phyloP scores from a whole-genome alignment of 352 stramenopile genomes.

The Pythium volutum region DNA sequence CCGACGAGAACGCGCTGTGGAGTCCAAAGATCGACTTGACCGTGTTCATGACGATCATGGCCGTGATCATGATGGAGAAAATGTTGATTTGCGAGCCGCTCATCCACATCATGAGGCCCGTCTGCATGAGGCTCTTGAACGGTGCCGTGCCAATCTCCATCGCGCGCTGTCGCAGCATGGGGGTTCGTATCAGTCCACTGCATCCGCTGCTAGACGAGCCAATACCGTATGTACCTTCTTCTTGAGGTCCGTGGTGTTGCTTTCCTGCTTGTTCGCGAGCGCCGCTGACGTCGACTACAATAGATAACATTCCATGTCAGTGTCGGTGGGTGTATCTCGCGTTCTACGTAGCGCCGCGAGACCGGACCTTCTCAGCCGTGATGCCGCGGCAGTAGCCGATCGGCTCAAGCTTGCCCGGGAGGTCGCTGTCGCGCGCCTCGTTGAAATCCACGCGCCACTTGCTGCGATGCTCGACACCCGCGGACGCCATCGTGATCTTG shows the following conservation, averaged over 20 bases:
- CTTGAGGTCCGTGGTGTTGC: conserved; percentile 81
- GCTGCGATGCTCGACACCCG: conserved; percentile 25
- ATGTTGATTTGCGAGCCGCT: conserved; percentile 93
- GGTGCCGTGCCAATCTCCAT: conserved; percentile 90
- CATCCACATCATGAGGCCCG: conserved; percentile 97
- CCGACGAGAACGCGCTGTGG: conserved; percentile 69
- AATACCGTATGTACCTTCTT: conserved; percentile 56
- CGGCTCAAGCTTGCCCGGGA: conserved; percentile 58
- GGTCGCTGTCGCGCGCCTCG: conserved; percentile 69
- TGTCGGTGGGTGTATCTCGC: background rate
- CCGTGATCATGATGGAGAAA: conserved; percentile 94
- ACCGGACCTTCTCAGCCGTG: conserved; percentile 51
- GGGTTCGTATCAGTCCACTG: background rate
- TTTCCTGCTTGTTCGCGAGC: conserved; percentile 51
- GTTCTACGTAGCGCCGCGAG: background rate
- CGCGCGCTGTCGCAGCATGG: conserved; percentile 48
- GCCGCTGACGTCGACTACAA: conserved; percentile 46
- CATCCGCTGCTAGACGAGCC: background rate
- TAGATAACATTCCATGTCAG: background rate
- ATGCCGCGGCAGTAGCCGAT: conserved; percentile 64
- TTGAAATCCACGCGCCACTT: conserved; percentile 82
- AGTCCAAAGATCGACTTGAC: conserved; percentile 89
- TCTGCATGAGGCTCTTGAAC: conserved; percentile 92
- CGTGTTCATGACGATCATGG: conserved; percentile 92
- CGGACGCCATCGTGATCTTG: conserved; percentile 22